Percentiles rank a stretch among this genome's conserved stretches.
These are phyloP conservation scores for Globisporangium spinosum DNA, from an alignment of 352 stramenopile genomes.

Conservation along the genomic window DNA sequence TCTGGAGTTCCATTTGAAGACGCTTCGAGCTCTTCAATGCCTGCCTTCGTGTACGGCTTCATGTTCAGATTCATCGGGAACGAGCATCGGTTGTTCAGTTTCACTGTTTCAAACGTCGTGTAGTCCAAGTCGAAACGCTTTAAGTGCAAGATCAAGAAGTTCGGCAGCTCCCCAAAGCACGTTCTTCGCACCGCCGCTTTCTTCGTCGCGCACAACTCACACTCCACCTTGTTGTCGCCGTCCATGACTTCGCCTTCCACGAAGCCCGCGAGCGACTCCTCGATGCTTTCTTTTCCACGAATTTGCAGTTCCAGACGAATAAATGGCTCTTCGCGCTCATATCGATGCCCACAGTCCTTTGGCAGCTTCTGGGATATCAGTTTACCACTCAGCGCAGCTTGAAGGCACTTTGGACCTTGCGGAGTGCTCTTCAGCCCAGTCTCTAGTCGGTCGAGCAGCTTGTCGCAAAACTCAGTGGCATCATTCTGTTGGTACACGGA, in stretches of 20 bases:
- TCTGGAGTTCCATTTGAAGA: constrained; percentile 29
- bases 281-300: constrained; percentile 96
- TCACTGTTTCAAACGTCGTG: constrained; percentile 99
- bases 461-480: constrained; percentile 98
- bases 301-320: constrained; percentile 98
- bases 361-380: constrained; percentile 89
- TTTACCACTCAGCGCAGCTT: constrained; percentile 74
- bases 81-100: constrained; percentile 97
- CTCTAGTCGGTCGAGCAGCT: constrained; percentile 97
- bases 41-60: constrained; percentile 97
- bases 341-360: constrained; percentile 88
- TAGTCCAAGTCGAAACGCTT: constrained; percentile 99
- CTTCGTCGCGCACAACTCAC: constrained; percentile 96
- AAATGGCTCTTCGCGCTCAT: constrained; percentile 95
- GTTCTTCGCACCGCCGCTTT: constrained; percentile 95
- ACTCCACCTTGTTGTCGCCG: constrained; percentile 98
- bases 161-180: constrained; percentile 93
- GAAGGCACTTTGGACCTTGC: constrained; percentile 72
- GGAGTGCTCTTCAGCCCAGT: constrained; percentile 91
- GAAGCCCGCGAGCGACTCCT: constrained; percentile 95
- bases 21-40: constrained; percentile 91
- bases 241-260: constrained; percentile 99
- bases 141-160: constrained; percentile 97
- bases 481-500: constrained; percentile 99
- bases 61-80: constrained; percentile 98